Evolutionary conservation across 768 basidiomycete species (phyloP).

Genomic region (Psilocybe sp.): DNA sequence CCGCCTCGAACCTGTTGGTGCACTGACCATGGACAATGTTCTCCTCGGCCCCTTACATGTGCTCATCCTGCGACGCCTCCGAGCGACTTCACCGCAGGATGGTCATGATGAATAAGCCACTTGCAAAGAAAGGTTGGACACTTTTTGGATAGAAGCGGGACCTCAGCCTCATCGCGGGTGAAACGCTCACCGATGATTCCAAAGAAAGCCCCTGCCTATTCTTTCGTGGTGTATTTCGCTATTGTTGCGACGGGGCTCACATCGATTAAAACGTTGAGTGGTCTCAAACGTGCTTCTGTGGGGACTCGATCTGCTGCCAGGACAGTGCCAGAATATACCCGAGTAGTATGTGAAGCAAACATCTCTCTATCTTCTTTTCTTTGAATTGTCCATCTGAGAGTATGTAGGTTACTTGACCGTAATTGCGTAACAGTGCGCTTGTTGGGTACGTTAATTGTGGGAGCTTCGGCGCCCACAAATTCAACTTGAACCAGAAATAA

Average conservation of each 20-base stretch:
- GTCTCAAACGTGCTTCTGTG: constrained; percentile 62
- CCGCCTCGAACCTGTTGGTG: too few species aligned
- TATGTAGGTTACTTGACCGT: too few species aligned
- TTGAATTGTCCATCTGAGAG: too few species aligned
- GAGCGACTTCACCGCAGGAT: constrained; percentile 15
- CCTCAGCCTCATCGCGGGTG: background rate
- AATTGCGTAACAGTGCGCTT: too few species aligned
- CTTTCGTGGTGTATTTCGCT: background rate
- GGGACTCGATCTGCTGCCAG: constrained; percentile 83
- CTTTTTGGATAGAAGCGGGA: constrained; percentile 13
- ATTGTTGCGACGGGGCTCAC: constrained; percentile 17
- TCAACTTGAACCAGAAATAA: too few species aligned
- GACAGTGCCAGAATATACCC: constrained; percentile 58
- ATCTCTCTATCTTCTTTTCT: constrained; percentile 30
- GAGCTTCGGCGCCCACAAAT: too few species aligned
- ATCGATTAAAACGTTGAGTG: constrained; percentile 45
- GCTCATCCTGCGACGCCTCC: constrained; percentile 13
- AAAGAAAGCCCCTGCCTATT: background rate
- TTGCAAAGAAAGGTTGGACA: too few species aligned
- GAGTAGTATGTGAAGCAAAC: constrained; percentile 86
- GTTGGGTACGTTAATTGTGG: too few species aligned
- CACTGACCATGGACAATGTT: too few species aligned
- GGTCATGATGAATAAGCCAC: constrained; percentile 14
- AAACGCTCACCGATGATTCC: background rate
- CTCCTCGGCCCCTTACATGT: constrained; percentile 4